Evolutionary conservation across 2,329 filamentous ascomycete genomes (phyloP).

Genomic region (Aspergillus melleus): DNA sequence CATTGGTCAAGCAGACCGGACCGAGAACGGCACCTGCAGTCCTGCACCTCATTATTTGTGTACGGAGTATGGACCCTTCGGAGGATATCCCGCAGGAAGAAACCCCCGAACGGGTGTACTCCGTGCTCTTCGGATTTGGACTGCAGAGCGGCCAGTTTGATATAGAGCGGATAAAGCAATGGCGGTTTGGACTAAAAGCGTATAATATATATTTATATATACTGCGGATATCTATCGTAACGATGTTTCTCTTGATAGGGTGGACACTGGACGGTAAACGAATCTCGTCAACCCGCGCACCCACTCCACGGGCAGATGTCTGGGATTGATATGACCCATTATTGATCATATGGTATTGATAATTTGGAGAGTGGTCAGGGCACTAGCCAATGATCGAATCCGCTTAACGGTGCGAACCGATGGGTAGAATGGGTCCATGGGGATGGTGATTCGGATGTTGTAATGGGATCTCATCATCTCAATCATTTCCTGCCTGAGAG

Average conservation of each 20-base stretch:
- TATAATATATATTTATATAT: background rate
- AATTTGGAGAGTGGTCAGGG: conserved; percentile 1
- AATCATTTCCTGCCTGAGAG: background rate
- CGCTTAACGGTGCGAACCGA: conserved; percentile 14
- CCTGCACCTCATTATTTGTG: too few species aligned
- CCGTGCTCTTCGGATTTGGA: background rate
- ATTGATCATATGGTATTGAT: background rate
- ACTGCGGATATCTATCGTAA: background rate
- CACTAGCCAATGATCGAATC: conserved; percentile 14
- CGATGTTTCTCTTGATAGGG: background rate
- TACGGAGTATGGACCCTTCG: background rate
- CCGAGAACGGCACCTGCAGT: too few species aligned
- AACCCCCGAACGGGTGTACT: background rate
- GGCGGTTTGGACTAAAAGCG: background rate
- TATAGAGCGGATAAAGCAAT: background rate
- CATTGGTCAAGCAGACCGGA: background rate
- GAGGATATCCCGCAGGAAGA: background rate
- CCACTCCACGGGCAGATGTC: background rate
- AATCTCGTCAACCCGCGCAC: background rate
- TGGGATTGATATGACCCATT: background rate
- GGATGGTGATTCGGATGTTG: background rate
- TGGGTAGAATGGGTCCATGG: background rate
- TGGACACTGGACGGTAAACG: background rate
- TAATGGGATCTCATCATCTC: conserved; percentile 7
- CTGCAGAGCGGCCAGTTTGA: background rate